phyloP scores from a whole-genome alignment of 306 rosid species.

The cucumber (Cucumis sativus) region DNA sequence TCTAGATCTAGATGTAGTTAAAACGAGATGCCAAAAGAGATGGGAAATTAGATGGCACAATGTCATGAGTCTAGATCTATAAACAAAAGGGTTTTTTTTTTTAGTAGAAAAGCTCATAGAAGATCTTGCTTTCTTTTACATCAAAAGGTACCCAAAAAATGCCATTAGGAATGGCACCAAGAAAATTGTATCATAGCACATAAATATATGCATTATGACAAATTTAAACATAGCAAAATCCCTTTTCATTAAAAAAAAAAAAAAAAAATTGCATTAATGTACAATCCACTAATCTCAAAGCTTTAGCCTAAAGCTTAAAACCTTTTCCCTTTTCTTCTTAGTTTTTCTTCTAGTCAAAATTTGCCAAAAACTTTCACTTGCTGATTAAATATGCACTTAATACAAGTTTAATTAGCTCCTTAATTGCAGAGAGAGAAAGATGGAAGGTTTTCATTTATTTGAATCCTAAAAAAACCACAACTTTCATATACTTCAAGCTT shows the following conservation, averaged over 20 bases:
- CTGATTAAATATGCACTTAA: not conserved
- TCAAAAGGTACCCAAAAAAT: not conserved
- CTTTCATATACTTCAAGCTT: not conserved
- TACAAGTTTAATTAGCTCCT: not conserved
- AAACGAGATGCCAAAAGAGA: not conserved
- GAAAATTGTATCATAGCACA: not conserved
- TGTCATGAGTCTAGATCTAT: not conserved
- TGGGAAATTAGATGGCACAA: not conserved
- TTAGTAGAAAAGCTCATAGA: not conserved
- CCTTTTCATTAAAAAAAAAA: not conserved
- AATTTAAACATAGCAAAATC: not conserved
- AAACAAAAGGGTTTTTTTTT: not conserved
- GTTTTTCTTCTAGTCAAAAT: not conserved
- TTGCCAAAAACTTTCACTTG: not conserved
- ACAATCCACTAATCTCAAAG: constrained; percentile 1
- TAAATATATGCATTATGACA: not conserved
- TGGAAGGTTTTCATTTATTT: not conserved
- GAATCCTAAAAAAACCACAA: not conserved
- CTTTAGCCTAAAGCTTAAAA: not conserved
- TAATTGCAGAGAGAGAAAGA: not conserved
- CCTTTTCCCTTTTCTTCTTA: not conserved
- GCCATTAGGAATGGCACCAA: not conserved
- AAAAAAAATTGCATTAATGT: not conserved
- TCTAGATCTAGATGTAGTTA: not conserved
- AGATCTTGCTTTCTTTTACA: not conserved